A percentile compares a stretch with the other conserved stretches of the same genome.
phyloP scores from a whole-genome alignment of 192 early-diverging fungal species.

The Fimicolochytrium jonesii region DNA sequence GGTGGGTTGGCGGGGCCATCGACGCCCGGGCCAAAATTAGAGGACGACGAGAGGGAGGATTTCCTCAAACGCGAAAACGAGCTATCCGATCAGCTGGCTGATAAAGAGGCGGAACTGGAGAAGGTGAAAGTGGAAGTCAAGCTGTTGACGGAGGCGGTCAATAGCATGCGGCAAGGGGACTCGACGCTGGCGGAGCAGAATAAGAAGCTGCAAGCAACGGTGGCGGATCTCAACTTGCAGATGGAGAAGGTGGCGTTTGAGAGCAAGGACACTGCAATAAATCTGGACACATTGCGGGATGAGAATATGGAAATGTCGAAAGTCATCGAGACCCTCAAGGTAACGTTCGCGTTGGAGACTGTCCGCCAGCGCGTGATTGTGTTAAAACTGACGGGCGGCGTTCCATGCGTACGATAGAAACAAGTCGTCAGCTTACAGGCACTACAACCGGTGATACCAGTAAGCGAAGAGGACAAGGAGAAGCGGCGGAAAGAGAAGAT shows the following conservation, averaged over 20 bases:
- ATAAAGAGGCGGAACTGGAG: conserved; percentile 83
- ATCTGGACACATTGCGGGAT: conserved; percentile 85
- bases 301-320: conserved; percentile 69
- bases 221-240: conserved; percentile 77
- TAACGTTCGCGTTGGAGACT: conserved; percentile 26
- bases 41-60: conserved; percentile 90
- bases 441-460: conserved; percentile 7
- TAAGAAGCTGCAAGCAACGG: conserved; percentile 62
- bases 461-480: conserved; percentile 64
- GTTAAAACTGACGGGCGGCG: no score
- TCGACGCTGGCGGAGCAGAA: conserved; percentile 52
- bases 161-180: conserved; percentile 58
- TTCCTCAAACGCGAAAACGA: conserved; percentile 95
- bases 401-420: conserved; percentile 28
- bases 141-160: conserved; percentile 70
- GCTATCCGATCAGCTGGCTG: conserved; percentile 85
- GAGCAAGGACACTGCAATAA: conserved; percentile 83
- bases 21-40: conserved; percentile 74
- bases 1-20: conserved; percentile 11
- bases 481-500: conserved; percentile 80
- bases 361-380: no score
- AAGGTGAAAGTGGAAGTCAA: conserved; percentile 53
- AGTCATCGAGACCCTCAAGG: conserved; percentile 75
- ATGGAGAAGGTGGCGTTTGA: conserved; percentile 86
- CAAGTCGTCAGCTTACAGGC: conserved; percentile 44